These are phyloP conservation scores for Ophiostoma fasciatum DNA, from an alignment of 2,329 filamentous ascomycete species.

Conservation along the genomic window DNA sequence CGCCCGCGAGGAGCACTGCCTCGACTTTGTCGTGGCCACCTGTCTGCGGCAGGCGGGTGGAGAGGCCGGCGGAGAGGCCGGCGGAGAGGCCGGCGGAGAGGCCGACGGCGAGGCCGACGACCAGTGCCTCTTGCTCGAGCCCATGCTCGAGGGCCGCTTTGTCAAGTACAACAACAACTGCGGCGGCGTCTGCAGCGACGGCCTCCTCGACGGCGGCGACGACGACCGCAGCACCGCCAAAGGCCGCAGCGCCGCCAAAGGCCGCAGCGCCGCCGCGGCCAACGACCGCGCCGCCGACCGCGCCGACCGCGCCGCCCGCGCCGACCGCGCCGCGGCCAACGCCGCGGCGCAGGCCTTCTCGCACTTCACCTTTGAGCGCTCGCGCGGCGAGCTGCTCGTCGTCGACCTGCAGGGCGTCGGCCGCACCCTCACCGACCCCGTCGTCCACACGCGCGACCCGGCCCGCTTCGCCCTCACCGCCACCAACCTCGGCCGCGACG, in stretches of 20 bases:
- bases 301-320: not conserved
- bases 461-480: conserved; percentile 19
- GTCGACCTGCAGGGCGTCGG: conserved; percentile 24
- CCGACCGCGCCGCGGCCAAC: conserved; percentile 13
- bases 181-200: conserved; percentile 14
- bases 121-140: conserved; percentile 20
- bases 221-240: conserved; percentile 12
- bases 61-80: not conserved
- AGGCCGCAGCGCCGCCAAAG: too few relatives aligned
- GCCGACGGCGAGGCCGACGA: not conserved
- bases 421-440: conserved; percentile 21
- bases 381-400: conserved; percentile 21
- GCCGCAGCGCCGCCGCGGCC: not conserved
- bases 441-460: conserved; percentile 21
- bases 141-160: conserved; percentile 21
- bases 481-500: conserved; percentile 20
- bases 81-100: not conserved
- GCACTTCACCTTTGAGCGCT: conserved; percentile 27
- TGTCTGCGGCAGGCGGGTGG: conserved; percentile 15
- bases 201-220: too few relatives aligned
- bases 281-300: conserved; percentile 12
- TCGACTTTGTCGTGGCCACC: conserved; percentile 21
- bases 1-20: conserved; percentile 10
- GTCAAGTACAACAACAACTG: conserved; percentile 25
- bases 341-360: conserved; percentile 24